Conservation (phyloP, 768 basidiomycete species). For the Boletus patriciae region DNA sequence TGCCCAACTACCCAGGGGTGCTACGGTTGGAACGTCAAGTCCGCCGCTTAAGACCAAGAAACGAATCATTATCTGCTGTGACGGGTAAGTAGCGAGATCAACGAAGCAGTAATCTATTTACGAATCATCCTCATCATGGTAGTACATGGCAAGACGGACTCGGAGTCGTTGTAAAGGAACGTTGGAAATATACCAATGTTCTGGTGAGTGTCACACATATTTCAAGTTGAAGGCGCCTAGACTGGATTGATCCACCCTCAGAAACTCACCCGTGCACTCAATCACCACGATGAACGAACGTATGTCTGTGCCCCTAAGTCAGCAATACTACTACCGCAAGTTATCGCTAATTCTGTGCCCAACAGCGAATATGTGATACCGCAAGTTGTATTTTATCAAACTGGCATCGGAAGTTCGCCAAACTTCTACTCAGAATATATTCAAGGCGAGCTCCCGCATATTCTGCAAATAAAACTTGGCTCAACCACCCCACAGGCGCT, state of each 20-base stretch:
- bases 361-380: slow-evolving; percentile 44
- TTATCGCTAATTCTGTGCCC: neutral
- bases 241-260: slow-evolving; percentile 19
- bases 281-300: slow-evolving; percentile 48
- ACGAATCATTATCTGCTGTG: slow-evolving; percentile 71
- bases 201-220: slow-evolving; percentile 38
- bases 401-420: slow-evolving; percentile 57
- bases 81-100: slow-evolving; percentile 50
- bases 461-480: slow-evolving; percentile 1
- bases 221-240: neutral
- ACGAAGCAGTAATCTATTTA: neutral
- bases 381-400: slow-evolving; percentile 65
- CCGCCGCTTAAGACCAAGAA: slow-evolving; percentile 40
- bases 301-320: slow-evolving; percentile 10
- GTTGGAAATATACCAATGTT: slow-evolving; percentile 56
- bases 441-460: slow-evolving; percentile 46
- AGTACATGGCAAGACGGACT: slow-evolving; percentile 75
- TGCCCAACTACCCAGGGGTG: neutral
- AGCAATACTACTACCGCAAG: neutral
- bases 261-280: slow-evolving; percentile 55
- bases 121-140: neutral
- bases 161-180: slow-evolving; percentile 37
- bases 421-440: slow-evolving; percentile 60
- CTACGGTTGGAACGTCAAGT: neutral
- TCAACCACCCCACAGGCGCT: slow-evolving; percentile 45